A percentile compares a stretch with the other conserved stretches of the same genome.
Evolutionary conservation across 768 basidiomycete genomes (phyloP).

Genomic region (Mycena venus): DNA sequence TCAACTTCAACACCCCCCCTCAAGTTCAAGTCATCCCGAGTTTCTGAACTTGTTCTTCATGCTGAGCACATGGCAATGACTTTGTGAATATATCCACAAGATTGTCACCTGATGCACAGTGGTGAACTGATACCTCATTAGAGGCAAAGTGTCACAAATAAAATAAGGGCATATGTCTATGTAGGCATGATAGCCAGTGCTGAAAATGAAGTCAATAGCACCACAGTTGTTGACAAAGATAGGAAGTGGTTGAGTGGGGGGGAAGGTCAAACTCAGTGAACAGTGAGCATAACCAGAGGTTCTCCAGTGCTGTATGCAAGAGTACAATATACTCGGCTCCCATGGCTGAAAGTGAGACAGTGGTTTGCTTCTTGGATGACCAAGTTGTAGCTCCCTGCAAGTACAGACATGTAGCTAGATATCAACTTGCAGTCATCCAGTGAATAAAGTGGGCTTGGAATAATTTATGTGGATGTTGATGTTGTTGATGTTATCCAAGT

Average conservation of each 20-base stretch:
- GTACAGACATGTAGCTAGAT: slow-evolving; percentile 49
- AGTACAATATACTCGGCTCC: slow-evolving; percentile 57
- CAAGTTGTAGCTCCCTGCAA: slow-evolving; percentile 50
- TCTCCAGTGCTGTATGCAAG: slow-evolving; percentile 44
- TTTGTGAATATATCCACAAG: slow-evolving; percentile 51
- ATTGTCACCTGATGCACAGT: slow-evolving; percentile 42
- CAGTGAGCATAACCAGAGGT: slow-evolving; percentile 44
- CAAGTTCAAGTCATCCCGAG: slow-evolving; percentile 26
- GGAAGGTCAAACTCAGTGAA: slow-evolving; percentile 29
- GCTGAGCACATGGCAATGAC: slow-evolving; percentile 5
- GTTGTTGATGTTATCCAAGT: no score
- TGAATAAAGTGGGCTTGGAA: slow-evolving; percentile 1
- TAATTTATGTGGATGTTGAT: neutral
- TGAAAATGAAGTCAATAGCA: slow-evolving; percentile 19
- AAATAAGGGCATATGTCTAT: slow-evolving; percentile 50
- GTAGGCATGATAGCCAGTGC: slow-evolving; percentile 31
- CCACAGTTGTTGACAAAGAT: slow-evolving; percentile 47
- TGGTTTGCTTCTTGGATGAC: slow-evolving; percentile 48
- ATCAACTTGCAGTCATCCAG: slow-evolving; percentile 41
- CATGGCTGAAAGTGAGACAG: slow-evolving; percentile 31
- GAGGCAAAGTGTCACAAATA: slow-evolving; percentile 40
- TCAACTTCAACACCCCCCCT: slow-evolving; percentile 28
- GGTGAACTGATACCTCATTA: slow-evolving; percentile 35
- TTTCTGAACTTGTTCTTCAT: slow-evolving; percentile 20
- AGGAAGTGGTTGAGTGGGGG: slow-evolving; percentile 15